Base-by-base conservation (phyloP, 164 flowering plant genomes). In the Chimonanthus salicifolius region DNA sequence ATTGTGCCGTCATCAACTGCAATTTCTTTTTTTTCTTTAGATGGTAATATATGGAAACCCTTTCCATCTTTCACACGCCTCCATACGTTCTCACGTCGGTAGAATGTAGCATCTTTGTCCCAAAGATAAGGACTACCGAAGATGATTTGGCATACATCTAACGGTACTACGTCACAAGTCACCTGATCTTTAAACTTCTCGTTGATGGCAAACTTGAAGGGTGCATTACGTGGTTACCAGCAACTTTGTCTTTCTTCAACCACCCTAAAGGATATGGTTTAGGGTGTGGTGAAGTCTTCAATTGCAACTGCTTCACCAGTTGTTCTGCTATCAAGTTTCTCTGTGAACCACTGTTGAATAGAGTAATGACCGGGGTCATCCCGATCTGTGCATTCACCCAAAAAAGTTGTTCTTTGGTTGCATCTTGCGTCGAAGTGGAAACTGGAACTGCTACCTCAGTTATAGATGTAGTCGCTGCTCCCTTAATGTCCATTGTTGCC, bases 171-270 rank as follows among this genome's bases (percentile, higher is more conserved):
- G 6, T 71, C 66, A 10, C 48, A 71, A 3, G 65, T 60, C 7
- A 71, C 49, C 49, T 60, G 66, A 18, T 60, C 73, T 15, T 58
- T 60, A 6, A 7, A 71, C 49, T 71, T 58, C 47, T 45, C 49
- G 10, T 58, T 71, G 8, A 71, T 71, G 16, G 67, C 65, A 58
- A 71, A 71, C 48, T 16, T 18, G 67, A 71, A 71, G 9, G 9
- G 6, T 62, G 43, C 67, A 71, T 13, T 43, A 5, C 4, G 5
- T 7, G 0, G 58, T 6, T 4, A 60, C 66, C 51, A 58, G 49
- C 10, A 71, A 21, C 16, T 46, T 70, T 11, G 18, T 5, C 6
- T 21, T 46, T 58, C 1, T 44, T 10, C 7, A 71, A n/a, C 66
- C 73, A 71, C 48, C 49, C 33, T 5, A 58, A 13, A 33, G 67